Evolutionary conservation across 768 basidiomycete species (phyloP).

Genomic region (Lactarius evosmus): DNA sequence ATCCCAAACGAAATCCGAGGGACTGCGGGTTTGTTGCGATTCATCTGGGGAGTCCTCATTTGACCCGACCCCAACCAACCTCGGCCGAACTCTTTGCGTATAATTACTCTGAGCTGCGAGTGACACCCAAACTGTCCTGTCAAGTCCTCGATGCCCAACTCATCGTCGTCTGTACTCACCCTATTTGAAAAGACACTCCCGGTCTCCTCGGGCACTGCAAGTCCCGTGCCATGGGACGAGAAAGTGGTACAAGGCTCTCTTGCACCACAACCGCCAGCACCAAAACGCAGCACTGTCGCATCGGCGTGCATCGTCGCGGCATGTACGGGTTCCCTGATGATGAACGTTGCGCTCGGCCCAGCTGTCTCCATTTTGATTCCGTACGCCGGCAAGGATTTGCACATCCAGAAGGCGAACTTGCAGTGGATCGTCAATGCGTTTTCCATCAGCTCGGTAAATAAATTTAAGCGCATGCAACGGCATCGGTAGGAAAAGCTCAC

Average conservation of each 20-base stretch:
- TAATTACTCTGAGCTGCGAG: neutral
- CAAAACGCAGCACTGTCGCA: conserved; percentile 8
- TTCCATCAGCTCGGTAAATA: conserved; percentile 59
- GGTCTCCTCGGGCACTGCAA: neutral
- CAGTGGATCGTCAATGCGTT: conserved; percentile 72
- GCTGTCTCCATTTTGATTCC: conserved; percentile 34
- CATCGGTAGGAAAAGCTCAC: neutral
- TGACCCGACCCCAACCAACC: too few species aligned
- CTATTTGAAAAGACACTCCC: neutral
- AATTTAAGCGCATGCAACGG: neutral
- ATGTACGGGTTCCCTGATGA: conserved; percentile 35
- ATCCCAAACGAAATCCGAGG: too few species aligned
- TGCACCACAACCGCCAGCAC: neutral
- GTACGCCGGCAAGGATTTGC: conserved; percentile 38
- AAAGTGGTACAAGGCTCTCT: neutral
- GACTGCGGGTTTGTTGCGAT: too few species aligned
- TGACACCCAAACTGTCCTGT: too few species aligned
- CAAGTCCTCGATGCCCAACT: neutral
- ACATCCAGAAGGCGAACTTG: conserved; percentile 49
- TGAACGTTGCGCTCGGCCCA: conserved; percentile 32
- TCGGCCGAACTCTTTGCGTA: neutral
- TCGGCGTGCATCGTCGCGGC: conserved; percentile 30
- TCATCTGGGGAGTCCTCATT: too few species aligned
- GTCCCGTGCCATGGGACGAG: neutral
- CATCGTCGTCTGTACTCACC: neutral